Evolutionary conservation across 2,329 filamentous ascomycete species (phyloP).

Genomic region (Xylariaceae sp.): DNA sequence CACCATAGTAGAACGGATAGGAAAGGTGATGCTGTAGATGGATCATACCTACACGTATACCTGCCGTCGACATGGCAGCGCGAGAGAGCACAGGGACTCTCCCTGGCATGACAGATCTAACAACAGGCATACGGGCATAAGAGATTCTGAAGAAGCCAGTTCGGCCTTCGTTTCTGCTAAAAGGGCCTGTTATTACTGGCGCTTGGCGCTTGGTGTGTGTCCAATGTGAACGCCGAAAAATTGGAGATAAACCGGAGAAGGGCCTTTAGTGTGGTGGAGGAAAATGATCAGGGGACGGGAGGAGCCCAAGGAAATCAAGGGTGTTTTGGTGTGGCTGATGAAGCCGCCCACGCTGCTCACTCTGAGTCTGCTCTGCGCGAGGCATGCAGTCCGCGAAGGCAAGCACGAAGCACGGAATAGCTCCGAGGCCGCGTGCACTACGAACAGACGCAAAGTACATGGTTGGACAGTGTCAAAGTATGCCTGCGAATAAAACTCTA

Average conservation of each 20-base stretch:
- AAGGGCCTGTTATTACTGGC: slow-evolving; percentile 16
- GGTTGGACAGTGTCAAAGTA: too few relatives aligned
- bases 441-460: too few relatives aligned
- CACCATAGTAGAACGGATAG: not conserved
- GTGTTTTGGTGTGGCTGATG: slow-evolving; percentile 10
- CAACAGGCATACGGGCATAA: not conserved
- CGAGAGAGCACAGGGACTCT: not conserved
- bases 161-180: slow-evolving; percentile 1
- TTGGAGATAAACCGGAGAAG: slow-evolving; percentile 22
- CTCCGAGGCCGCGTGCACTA: not conserved
- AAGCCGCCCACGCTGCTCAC: not conserved
- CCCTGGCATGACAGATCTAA: not conserved
- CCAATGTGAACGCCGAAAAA: slow-evolving; percentile 11
- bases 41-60: not conserved
- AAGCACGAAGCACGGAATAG: not conserved
- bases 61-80: not conserved
- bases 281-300: slow-evolving; percentile 14
- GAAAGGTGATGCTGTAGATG: not conserved
- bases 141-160: not conserved
- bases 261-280: slow-evolving; percentile 18
- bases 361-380: too few relatives aligned
- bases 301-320: slow-evolving; percentile 8
- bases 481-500: too few relatives aligned
- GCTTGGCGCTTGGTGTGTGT: slow-evolving; percentile 14
- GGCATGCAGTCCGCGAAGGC: too few relatives aligned